Evolutionary conservation across 495 filamentous ascomycete genomes (phyloP).

Genomic region (Aspergillus coremiiformis): DNA sequence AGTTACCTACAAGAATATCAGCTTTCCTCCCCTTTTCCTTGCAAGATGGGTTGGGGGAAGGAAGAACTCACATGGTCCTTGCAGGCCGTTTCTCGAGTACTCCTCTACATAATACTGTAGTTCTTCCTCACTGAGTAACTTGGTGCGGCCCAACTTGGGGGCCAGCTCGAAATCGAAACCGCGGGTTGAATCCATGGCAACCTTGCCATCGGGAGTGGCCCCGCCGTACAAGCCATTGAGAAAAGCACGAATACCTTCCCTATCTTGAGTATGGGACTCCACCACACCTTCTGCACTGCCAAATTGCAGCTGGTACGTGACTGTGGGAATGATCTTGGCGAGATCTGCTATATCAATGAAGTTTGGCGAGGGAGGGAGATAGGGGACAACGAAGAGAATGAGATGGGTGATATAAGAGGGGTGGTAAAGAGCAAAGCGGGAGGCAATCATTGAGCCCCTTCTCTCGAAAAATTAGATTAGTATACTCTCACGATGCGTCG

Average conservation of each 20-base stretch:
- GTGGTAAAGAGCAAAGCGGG: not conserved
- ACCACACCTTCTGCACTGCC: slow-evolving; percentile 1
- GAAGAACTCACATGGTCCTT: not conserved
- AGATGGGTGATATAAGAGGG: slow-evolving; percentile 1
- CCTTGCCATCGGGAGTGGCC: slow-evolving; percentile 1
- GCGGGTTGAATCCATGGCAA: not conserved
- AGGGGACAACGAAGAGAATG: not conserved
- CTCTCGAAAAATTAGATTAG: not conserved
- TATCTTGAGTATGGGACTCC: not conserved
- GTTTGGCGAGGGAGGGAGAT: not conserved
- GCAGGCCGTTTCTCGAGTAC: not conserved
- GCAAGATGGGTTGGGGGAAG: not conserved
- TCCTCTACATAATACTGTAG: slow-evolving; percentile 2
- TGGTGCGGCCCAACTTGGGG: not conserved
- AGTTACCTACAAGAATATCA: not conserved
- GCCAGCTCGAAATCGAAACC: not conserved
- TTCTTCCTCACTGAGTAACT: not conserved
- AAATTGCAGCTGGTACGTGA: slow-evolving; percentile 1
- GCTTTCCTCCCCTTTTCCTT: not conserved
- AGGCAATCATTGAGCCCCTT: slow-evolving; percentile 4
- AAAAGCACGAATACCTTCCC: not conserved
- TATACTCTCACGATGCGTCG: not conserved
- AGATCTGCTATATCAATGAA: not conserved
- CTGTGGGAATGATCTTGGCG: not conserved
- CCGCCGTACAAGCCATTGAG: slow-evolving; percentile 3